Conservation (phyloP, 129 eudicot species). For the Heracleum sosnowskyi region DNA sequence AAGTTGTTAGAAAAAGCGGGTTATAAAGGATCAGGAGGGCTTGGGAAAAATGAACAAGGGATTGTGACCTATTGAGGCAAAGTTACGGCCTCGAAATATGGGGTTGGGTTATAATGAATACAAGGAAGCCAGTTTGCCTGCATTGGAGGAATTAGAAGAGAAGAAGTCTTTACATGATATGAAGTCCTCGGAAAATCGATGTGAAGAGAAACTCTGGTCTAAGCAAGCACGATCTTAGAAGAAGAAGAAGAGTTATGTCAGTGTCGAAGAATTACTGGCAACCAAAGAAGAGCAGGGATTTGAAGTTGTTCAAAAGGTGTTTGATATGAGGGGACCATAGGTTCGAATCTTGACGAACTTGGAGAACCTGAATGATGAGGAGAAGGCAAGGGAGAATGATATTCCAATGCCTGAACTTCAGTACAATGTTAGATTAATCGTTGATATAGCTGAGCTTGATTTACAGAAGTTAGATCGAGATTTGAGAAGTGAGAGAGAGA, state of each 20-base stretch:
- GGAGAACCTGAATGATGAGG: too few species aligned
- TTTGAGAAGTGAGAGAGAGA: slow-evolving; percentile 29
- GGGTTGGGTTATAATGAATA: slow-evolving; percentile 72
- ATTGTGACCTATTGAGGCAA: slow-evolving; percentile 52
- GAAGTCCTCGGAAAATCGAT: slow-evolving; percentile 12
- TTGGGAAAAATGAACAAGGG: slow-evolving; percentile 65
- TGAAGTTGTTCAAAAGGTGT: too few species aligned
- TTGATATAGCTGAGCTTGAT: slow-evolving; percentile 19
- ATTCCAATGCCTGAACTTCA: too few species aligned
- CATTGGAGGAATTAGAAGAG: slow-evolving; percentile 40
- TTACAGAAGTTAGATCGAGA: slow-evolving; percentile 20
- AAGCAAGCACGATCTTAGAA: slow-evolving; percentile 31
- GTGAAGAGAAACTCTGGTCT: slow-evolving; percentile 48
- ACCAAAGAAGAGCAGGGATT: too few species aligned
- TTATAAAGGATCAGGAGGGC: slow-evolving; percentile 76
- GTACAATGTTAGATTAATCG: slow-evolving; percentile 23
- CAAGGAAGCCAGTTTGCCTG: slow-evolving; percentile 34
- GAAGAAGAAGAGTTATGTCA: too few species aligned
- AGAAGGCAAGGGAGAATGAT: too few species aligned
- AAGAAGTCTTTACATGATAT: slow-evolving; percentile 18
- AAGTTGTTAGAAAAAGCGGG: slow-evolving; percentile 77
- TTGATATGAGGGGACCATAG: too few species aligned
- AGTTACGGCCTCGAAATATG: slow-evolving; percentile 51
- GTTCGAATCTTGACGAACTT: too few species aligned
- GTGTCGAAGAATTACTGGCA: too few species aligned